Evolutionary conservation across 306 rosid species (phyloP).

Genomic region (Quercus mongolica): DNA sequence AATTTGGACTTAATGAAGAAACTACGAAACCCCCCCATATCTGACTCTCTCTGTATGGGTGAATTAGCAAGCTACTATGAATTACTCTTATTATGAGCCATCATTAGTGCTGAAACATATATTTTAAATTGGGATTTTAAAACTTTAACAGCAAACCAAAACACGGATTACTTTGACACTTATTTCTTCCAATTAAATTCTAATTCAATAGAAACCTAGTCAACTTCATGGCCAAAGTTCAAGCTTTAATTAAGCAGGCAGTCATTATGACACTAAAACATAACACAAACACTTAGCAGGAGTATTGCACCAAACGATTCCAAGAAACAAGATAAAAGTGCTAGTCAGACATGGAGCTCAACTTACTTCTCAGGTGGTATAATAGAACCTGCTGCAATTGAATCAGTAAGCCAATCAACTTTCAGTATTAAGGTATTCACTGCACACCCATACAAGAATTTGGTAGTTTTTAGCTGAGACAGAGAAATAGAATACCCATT

Average conservation of each 20-base stretch:
- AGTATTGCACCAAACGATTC: conserved; percentile 4
- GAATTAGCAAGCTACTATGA: too few species aligned
- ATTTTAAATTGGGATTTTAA: too few species aligned
- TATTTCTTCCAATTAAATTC: neutral
- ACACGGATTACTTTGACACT: too few species aligned
- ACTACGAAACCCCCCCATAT: too few species aligned
- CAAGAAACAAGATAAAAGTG: neutral
- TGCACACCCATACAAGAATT: conserved; percentile 89
- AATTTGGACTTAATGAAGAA: too few species aligned
- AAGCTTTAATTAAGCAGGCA: neutral
- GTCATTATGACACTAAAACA: neutral
- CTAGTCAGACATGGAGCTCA: conserved; percentile 6
- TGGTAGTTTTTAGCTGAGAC: conserved; percentile 73
- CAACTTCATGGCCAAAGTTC: conserved; percentile 11
- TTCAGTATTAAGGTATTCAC: conserved; percentile 67
- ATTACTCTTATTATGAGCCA: too few species aligned
- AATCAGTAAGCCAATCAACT: conserved; percentile 70
- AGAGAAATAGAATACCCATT: conserved; percentile 25
- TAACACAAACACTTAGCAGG: neutral
- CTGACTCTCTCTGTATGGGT: too few species aligned
- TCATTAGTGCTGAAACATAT: too few species aligned
- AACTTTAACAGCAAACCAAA: too few species aligned
- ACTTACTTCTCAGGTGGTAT: conserved; percentile 76
- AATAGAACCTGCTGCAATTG: conserved; percentile 59
- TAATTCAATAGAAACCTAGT: neutral